A percentile compares a stretch with the other conserved stretches of the same genome.
These are phyloP conservation scores for Tetrahymena thermophila DNA, from an alignment of 73 alveolate genomes.

Conservation along the genomic window DNA sequence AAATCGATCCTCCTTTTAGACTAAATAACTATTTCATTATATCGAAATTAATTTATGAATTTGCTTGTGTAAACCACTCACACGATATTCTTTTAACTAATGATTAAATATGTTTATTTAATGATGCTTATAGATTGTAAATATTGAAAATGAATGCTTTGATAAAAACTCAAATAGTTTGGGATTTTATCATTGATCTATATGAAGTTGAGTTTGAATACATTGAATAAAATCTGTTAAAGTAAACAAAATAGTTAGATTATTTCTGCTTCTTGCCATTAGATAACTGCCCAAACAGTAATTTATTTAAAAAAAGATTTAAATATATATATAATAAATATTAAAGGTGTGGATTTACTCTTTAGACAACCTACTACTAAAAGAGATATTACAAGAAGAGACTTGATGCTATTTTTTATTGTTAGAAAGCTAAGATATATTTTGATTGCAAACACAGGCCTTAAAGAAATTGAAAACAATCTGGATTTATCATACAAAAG, in stretches of 20 bases:
- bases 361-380: background rate
- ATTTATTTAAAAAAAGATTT: background rate
- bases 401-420: background rate
- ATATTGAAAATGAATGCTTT: background rate
- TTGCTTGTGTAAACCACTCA: background rate
- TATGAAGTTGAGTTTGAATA: background rate
- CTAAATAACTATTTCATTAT: background rate
- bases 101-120: background rate
- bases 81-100: background rate
- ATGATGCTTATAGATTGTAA: background rate
- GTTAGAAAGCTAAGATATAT: background rate
- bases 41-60: background rate
- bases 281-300: background rate
- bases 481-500: background rate
- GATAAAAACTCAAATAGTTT: background rate
- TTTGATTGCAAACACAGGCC: background rate
- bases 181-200: background rate
- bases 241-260: background rate
- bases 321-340: too few relatives aligned
- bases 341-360: background rate
- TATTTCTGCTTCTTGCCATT: background rate
- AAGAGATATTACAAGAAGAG: background rate
- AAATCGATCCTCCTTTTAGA: background rate
- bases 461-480: background rate
- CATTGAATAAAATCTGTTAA: background rate